phyloP scores from a whole-genome alignment of 768 basidiomycete genomes.

The Russula griseocarnosa region DNA sequence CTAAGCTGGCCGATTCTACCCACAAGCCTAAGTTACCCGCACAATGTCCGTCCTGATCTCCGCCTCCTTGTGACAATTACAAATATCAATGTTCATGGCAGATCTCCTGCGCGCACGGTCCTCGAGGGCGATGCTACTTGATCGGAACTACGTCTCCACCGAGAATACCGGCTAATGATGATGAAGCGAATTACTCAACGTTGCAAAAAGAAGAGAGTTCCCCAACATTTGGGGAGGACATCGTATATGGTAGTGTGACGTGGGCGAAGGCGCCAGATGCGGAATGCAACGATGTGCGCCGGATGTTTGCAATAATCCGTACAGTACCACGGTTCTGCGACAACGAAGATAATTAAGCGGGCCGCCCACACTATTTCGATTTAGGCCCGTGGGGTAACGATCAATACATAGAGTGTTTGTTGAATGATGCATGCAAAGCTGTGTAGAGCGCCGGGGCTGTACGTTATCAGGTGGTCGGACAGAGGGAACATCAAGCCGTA shows the following conservation, averaged over 20 bases:
- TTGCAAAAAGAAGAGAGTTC: not conserved
- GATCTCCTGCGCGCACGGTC: constrained; percentile 67
- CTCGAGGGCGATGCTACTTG: constrained; percentile 74
- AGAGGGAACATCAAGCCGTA: not conserved
- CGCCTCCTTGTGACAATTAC: constrained; percentile 58
- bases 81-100: constrained; percentile 81
- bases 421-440: not conserved
- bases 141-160: constrained; percentile 89
- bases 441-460: not conserved
- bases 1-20: constrained; percentile 27
- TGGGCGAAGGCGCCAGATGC: no score
- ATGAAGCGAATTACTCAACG: not conserved
- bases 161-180: constrained; percentile 72
- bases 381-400: constrained; percentile 54
- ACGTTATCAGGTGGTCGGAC: not conserved
- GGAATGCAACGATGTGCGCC: no score
- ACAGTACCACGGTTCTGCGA: constrained; percentile 45
- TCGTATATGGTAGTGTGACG: not conserved
- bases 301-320: no score
- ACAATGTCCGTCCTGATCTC: constrained; percentile 53
- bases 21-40: constrained; percentile 41
- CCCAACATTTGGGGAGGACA: not conserved
- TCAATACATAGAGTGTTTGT: constrained; percentile 58
- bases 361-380: constrained; percentile 76
- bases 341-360: constrained; percentile 71